These are phyloP conservation scores for Prasinococcaceae sp. DNA, from an alignment of 139 green algal genomes.

Conservation along the genomic window DNA sequence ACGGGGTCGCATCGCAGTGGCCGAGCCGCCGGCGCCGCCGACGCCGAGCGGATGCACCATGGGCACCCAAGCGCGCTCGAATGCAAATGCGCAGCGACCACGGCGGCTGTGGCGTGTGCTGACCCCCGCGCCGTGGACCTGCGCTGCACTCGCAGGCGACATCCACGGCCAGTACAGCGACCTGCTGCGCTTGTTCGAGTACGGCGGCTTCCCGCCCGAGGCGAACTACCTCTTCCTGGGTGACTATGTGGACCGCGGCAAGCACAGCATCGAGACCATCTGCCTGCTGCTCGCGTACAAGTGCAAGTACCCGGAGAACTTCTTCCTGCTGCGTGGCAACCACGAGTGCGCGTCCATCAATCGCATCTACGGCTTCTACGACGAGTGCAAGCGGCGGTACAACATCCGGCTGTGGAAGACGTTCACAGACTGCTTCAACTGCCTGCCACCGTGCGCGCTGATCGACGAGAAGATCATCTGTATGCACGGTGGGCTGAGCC, in stretches of 20 bases:
- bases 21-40: no score
- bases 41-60: no score
- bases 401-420: slow-evolving; percentile 98
- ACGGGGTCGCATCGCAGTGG: no score
- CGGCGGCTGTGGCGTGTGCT: no score
- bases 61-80: no score
- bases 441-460: slow-evolving; percentile 87
- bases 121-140: no score
- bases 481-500: slow-evolving; percentile 97
- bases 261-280: slow-evolving; percentile 98
- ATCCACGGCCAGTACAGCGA: slow-evolving; percentile 98
- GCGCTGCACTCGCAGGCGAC: slow-evolving; percentile 50
- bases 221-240: slow-evolving; percentile 99
- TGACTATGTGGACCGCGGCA: slow-evolving; percentile 97
- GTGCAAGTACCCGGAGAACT: slow-evolving; percentile 99
- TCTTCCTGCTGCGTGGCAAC: slow-evolving; percentile 95
- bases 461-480: slow-evolving; percentile 99
- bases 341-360: slow-evolving; percentile 97
- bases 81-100: no score
- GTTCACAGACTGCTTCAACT: slow-evolving; percentile 99
- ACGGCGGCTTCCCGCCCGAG: slow-evolving; percentile 94
- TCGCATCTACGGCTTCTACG: slow-evolving; percentile 99
- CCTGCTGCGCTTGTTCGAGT: slow-evolving; percentile 95
- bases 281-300: slow-evolving; percentile 97
- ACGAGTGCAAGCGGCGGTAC: slow-evolving; percentile 98